Evolutionary conservation across 2,329 filamentous ascomycete genomes (phyloP).

Genomic region (Fusarium mangiferae): DNA sequence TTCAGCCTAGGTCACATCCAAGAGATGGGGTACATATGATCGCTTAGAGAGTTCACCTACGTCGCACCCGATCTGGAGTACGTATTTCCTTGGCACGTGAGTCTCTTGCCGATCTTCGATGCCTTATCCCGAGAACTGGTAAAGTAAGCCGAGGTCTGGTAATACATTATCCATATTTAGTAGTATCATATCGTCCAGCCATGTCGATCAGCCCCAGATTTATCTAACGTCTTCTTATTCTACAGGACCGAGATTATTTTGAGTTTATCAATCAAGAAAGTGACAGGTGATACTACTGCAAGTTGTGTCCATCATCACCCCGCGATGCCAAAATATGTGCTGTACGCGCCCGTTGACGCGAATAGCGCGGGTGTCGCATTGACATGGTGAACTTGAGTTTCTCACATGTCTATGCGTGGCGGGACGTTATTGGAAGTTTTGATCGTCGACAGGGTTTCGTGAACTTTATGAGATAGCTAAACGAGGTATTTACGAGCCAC

Average conservation of each 20-base stretch:
- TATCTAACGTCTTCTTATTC: rapidly evolving
- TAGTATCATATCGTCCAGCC: neutral
- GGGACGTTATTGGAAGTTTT: neutral
- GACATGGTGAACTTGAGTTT: neutral
- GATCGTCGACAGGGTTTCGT: neutral
- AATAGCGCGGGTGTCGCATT: rapidly evolving
- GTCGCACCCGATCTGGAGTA: neutral
- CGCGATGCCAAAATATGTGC: too few species aligned
- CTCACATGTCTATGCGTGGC: neutral
- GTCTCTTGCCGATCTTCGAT: neutral
- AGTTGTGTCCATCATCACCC: neutral
- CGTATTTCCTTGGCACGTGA: neutral
- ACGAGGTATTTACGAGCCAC: neutral
- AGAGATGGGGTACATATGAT: neutral
- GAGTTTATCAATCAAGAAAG: neutral
- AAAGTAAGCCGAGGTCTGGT: neutral
- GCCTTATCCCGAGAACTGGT: neutral
- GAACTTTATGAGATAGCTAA: neutral
- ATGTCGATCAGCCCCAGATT: neutral
- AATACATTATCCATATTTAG: neutral
- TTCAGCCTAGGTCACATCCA: neutral
- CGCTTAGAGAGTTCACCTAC: neutral
- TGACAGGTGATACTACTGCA: neutral
- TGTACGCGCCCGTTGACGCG: neutral
- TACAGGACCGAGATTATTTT: neutral